Base-by-base conservation (phyloP, 2,329 filamentous ascomycete species). In the Claviceps digitariae region DNA sequence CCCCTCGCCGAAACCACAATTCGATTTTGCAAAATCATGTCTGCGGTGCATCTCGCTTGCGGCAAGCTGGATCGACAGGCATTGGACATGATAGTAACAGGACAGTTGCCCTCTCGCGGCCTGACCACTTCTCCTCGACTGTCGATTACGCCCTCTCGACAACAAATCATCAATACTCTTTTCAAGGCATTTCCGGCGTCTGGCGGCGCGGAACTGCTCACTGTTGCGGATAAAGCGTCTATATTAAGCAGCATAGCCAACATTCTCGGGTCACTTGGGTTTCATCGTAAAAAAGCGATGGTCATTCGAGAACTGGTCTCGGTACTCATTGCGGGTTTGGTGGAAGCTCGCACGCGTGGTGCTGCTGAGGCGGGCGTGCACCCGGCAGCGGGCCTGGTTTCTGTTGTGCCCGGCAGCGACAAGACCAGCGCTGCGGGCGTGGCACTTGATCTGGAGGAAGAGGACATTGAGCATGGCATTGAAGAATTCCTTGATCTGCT, bases 341-440 rank as follows among this genome's bases (percentile, higher is more conserved):
- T 95, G 4, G 89, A 96, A 67, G 93, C 93, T 17, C 81, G 93
- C 41, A 96, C 94, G 48, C 79, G 91, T 48, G 91, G 91, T 34
- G 93, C 93, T 43, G 90, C 93, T n/a, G 93, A 97, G 64, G 87
- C 93, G 62, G 93, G 91, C 3, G 88, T 98, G 38, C 91, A 97
- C 69, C 93, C 93, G 43, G 91, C 91, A 20, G 89, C 91, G 10
- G 90, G 89, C 0, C 72, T 96, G 50, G 83, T 89, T 27, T 83
- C 84, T 13, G 72, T 93, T 31, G 85, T 82, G 58, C 72, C 78
- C 12, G 67, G 71, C 2, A 72, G 70, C 54, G 73, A 74, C 1
- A 74, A 74, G 44, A 67, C 66, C 21, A 75, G 72, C 54, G 77
- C 76, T 10, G 71, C 75, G 8, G 72, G 76, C 36, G 77, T 74